phyloP scores from a whole-genome alignment of 306 rosid genomes.

The Quillaja saponaria region DNA sequence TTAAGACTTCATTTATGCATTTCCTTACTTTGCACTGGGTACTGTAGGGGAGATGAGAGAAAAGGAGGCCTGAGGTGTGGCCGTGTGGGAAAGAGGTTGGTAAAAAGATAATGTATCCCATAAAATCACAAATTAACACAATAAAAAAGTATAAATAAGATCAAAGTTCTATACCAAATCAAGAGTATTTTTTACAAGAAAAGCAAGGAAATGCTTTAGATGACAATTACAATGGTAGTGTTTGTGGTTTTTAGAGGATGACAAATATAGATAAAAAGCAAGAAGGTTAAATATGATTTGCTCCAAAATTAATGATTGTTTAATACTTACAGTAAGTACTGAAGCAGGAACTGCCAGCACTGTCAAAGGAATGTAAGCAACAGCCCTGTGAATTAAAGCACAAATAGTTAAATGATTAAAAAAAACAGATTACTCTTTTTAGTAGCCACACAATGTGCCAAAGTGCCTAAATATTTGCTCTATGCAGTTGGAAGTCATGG shows the following conservation, averaged over 20 bases:
- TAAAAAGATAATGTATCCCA: background rate
- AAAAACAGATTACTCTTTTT: background rate
- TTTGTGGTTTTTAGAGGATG: too few relatives aligned
- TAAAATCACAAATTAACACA: too few relatives aligned
- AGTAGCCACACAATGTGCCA: background rate
- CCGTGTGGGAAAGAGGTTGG: background rate
- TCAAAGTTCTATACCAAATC: too few relatives aligned
- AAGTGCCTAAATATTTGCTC: too few relatives aligned
- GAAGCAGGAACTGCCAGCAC: slow-evolving; percentile 91
- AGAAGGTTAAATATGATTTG: slow-evolving; percentile 4
- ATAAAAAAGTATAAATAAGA: too few relatives aligned
- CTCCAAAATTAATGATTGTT: too few relatives aligned
- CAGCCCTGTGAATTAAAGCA: slow-evolving; percentile 53
- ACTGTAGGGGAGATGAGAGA: background rate
- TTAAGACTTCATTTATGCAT: background rate
- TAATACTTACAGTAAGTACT: slow-evolving; percentile 64
- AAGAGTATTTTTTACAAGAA: too few relatives aligned
- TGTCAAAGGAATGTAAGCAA: slow-evolving; percentile 86
- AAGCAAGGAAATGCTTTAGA: too few relatives aligned
- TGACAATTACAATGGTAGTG: too few relatives aligned
- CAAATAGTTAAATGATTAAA: background rate
- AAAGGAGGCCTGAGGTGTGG: background rate
- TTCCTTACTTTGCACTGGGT: too few relatives aligned
- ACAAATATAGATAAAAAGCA: background rate
- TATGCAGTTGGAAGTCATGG: too few relatives aligned